Base-by-base conservation (phyloP, 1,284 basidiomycete genomes). In the Naganishia albida region DNA sequence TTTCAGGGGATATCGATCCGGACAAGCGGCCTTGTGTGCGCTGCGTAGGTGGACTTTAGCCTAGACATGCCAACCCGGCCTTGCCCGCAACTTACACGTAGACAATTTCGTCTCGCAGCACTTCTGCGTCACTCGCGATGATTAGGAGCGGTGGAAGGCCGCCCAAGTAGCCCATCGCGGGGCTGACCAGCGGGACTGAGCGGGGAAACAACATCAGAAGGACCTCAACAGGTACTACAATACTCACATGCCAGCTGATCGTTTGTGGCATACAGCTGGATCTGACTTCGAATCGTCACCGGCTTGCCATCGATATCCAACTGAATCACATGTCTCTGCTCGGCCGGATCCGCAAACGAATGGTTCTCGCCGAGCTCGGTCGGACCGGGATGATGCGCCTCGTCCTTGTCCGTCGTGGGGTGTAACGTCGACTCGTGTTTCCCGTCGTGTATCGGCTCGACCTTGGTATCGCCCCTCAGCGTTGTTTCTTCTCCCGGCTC, bases 221-320 rank as follows among this genome's bases (percentile, higher is more conserved):
- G n/a, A 6, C 7, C 46, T 23, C 10, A 6, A 20, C 46, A 23
- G 23, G 10, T 6, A 30, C 3, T 20, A 13, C 7, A 10, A 13
- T 16, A 85, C 2, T 95, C 94, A 77, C 96, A 91, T 18, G 78
- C 82, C 4, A 97, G 75, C 72, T 95, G 84, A 65, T 84, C 87
- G 74, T 99, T 98, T 55, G 87, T 88, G 1, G 91, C 84, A 74
- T 98, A 98, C 56, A 96, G 80, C 68, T 98, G 94, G 18, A 97
- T 83, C 77, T 97, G 94, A 23, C 56, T 62, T 38, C 84, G 79
- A 64, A 90, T 82, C 63, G 78, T 81, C 50, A 88, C 71, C 10
- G 69, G 71, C 73, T 88, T 83, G 7, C 87, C 87, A 44, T 70
- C 75, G 52, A 72, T 69, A 52, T 62, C 72, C 63, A 66, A 53